Evolutionary conservation across 1,284 basidiomycete species (phyloP).

Genomic region (Puccinia novopanici): DNA sequence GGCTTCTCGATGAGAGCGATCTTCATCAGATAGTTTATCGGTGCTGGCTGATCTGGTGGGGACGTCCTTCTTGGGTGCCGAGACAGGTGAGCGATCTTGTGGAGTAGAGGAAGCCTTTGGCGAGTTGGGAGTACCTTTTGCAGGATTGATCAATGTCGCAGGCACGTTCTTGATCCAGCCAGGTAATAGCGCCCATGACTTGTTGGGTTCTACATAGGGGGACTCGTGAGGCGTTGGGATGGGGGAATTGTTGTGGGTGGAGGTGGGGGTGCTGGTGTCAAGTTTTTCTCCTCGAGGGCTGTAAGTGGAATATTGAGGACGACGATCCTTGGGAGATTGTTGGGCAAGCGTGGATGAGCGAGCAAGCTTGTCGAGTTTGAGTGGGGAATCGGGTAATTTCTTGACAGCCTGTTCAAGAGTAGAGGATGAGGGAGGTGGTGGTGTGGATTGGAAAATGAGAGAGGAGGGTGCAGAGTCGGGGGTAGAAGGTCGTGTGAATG

Average conservation of each 20-base stretch:
- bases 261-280: slow-evolving; percentile 3
- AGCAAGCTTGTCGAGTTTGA: neutral
- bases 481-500: neutral
- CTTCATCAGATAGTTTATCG: slow-evolving; percentile 17
- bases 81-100: neutral
- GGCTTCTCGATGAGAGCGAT: neutral
- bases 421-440: neutral
- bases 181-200: slow-evolving; percentile 34
- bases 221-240: neutral
- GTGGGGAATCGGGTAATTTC: neutral
- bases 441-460: no score
- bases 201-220: neutral
- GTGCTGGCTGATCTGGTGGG: neutral
- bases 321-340: slow-evolving; percentile 34
- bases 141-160: slow-evolving; percentile 9
- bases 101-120: neutral
- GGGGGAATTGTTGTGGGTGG: neutral
- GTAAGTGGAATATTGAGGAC: slow-evolving; percentile 23
- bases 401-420: neutral
- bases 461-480: neutral
- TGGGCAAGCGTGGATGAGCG: slow-evolving; percentile 1
- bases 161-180: slow-evolving; percentile 47
- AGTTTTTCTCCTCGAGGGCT: slow-evolving; percentile 2
- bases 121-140: slow-evolving; percentile 19
- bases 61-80: neutral